Evolutionary conservation across 2,329 filamentous ascomycete genomes (phyloP), one percentile per base, ranked within the genome.

Genomic region (Teratosphaeria nubilosa): DNA sequence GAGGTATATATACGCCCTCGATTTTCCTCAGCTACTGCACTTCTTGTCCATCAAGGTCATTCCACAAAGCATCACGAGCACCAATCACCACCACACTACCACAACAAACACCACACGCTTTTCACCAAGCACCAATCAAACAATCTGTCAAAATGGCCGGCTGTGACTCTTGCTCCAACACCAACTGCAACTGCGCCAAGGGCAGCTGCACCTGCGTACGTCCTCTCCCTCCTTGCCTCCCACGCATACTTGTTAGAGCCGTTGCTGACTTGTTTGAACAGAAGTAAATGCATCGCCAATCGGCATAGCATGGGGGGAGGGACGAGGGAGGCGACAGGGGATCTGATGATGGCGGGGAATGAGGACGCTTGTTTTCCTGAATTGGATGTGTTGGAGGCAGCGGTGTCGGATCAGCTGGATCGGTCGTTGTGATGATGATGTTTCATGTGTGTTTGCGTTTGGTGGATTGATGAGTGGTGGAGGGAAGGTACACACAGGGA

Each of bases 201-300:
- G 63, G 63, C 54, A 64, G 58, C 62, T 71, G 69, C 69, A 65
- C 55, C 59, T 71, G 69, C 68, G 68, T 68, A 64, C 55, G 67
- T 64, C 41, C n/a, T 34, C 13, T 31, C 54, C 25, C n/a, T 48
- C 54, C 25, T 9, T 48, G 7, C 27, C 27, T 30, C 27, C 3
- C 27, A 30, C 27, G 27, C 27, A 4, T 7, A 30, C 5, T 7
- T 5, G 5, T 30, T 7, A 4, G 27, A 30, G 27, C 7, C 5
- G 27, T 30, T 16, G 13, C 51, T 53, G 24, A 32, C 27, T 14
- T 53, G 16, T 5, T 3, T 48, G n/a, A 22, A 30, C 51, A 53
- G 51, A 53, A 53, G 51, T 53, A 32, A 53, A 53, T 32, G 51
- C 41, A 22, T 48, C 41, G 41, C 41, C 41, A 24, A 22, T 22